Evolutionary conservation across 2,329 filamentous ascomycete species (phyloP).

Genomic region (Fusarium siculi): DNA sequence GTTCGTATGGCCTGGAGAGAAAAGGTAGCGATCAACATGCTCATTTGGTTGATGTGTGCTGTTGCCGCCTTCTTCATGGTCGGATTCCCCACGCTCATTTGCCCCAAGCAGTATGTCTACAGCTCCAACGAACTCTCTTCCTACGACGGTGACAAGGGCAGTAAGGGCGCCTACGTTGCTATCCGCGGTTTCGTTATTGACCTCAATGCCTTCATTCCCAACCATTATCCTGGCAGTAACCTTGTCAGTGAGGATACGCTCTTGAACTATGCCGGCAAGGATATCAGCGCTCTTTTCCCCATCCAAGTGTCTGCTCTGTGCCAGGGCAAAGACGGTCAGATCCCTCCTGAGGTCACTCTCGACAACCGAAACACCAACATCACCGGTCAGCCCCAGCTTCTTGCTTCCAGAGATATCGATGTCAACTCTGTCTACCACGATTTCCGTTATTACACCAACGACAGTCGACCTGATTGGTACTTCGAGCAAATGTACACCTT

Average conservation of each 20-base stretch:
- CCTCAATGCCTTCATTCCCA: slow-evolving; percentile 73
- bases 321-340: slow-evolving; percentile 73
- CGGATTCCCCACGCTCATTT: slow-evolving; percentile 86
- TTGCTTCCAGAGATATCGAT: slow-evolving; percentile 69
- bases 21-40: slow-evolving; percentile 96
- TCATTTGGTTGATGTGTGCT: slow-evolving; percentile 90
- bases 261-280: slow-evolving; percentile 84
- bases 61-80: slow-evolving; percentile 90
- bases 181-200: slow-evolving; percentile 93
- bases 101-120: slow-evolving; percentile 90
- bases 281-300: slow-evolving; percentile 90
- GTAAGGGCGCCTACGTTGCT: slow-evolving; percentile 72
- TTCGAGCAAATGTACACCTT: slow-evolving; percentile 85
- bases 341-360: slow-evolving; percentile 79
- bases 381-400: slow-evolving; percentile 71
- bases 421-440: slow-evolving; percentile 87
- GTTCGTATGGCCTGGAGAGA: slow-evolving; percentile 94
- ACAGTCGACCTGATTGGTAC: slow-evolving; percentile 91
- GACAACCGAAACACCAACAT: slow-evolving; percentile 85
- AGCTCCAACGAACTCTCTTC: slow-evolving; percentile 79
- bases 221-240: slow-evolving; percentile 76
- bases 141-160: slow-evolving; percentile 76
- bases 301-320: slow-evolving; percentile 94
- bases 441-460: slow-evolving; percentile 85
- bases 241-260: slow-evolving; percentile 67